Evolutionary conservation across 257 asterid species (phyloP), one percentile per base, ranked within the genome.

Genomic region (Penstemon eatonii): DNA sequence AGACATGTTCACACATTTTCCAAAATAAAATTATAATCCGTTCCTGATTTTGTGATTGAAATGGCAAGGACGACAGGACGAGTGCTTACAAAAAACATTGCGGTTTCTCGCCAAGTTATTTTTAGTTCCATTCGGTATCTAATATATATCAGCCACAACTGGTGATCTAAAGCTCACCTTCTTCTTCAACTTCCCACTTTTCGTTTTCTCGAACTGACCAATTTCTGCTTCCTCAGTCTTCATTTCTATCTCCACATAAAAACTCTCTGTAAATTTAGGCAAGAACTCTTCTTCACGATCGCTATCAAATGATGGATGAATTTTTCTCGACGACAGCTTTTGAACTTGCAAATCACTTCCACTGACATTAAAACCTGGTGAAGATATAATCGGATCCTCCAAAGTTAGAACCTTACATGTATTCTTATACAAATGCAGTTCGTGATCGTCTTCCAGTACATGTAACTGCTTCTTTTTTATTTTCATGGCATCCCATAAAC

Each of bases 141-240:
- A 25, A 25, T 25, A 81, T 45, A 84, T 49, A 19, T 81, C 76
- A 50, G 81, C 78, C 19, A 84, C 81, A 59, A 68, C 81, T 45
- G 86, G 86, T 41, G 69, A 56, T 60, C 77, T 74, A 25, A 84
- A 84, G 10, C 81, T 76, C 41, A 81, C 89, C 61, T 41, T 84
- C 68, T 81, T 84, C 83, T 76, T 84, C 15, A 50, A 19, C 50
- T 68, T 80, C 15, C 72, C 78, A 52, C 73, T 75, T 56, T 60
- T 67, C 2, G 33, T 25, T 1, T 25, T 68, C 49, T 18, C 72
- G 50, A 19, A 7, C 56, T 51, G 54, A 44, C 61, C 63, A 25
- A 67, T 46, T 5, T 50, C 45, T 33, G 8, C 67, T 13, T 56
- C 72, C 55, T 54, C 69, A 11, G 40, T 58, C 33, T 25, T 25